Evolutionary conservation across 2,329 filamentous ascomycete species (phyloP), one percentile per base, ranked within the genome.

Genomic region (Ceratocystis huliohia): DNA sequence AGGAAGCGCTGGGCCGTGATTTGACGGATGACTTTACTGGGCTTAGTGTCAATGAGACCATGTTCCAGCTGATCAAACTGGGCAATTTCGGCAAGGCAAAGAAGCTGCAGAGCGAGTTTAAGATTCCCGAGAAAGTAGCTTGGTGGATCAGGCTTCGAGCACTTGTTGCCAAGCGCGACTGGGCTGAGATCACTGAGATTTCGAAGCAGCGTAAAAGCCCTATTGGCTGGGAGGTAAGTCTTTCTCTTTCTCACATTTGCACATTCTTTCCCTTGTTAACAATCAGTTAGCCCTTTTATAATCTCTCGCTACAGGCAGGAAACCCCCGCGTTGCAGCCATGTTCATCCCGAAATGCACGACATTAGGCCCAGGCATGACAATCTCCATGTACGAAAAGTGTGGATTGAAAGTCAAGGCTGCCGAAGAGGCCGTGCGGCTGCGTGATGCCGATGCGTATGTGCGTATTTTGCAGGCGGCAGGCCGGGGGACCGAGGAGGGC

Each of bases 381-480:
- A 87, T 96, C 66, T 84, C 88, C 70, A 96, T 99, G 93, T 99
- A 92, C 82, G 86, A 96, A 72, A 96, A 96, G 77, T 97, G 94
- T 75, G 93, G 93, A 20, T 84, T 96, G 85, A 80, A 91, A 57
- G 83, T 88, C 33, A 91, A 90, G 76, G 94, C 94, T 1, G 94
- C 88, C 3, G 92, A 97, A 76, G 94, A 97, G 77, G 93, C 94
- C 2, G 82, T 91, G 68, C 90, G 86, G 77, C 81, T 83, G 68
- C 95, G 89, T 75, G 89, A 99, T 73, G 79, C 84, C 62, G 87
- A 86, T 71, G 78, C 86, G n/a, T 85, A 95, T 76, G 84, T 88
- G 71, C 80, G 85, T 64, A 77, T 97, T 70, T 80, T 90, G 70
- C 83, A 83, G 67, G 91, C 88, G 70, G 91, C 90, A 17, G 88